phyloP scores from a whole-genome alignment of 768 basidiomycete species.

The Naganishia friedmannii region DNA sequence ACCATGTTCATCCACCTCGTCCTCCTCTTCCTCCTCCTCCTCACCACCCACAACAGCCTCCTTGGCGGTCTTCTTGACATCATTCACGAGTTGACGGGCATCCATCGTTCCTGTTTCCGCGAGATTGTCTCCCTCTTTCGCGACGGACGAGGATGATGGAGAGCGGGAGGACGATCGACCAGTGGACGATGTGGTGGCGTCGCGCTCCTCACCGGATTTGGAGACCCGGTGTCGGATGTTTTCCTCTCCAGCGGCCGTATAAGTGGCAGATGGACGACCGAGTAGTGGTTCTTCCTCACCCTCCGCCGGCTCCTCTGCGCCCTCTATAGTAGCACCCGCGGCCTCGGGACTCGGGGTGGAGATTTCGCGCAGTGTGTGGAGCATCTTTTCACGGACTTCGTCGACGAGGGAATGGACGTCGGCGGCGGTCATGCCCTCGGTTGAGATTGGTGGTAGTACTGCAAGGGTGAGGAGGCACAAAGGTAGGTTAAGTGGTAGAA shows the following conservation, averaged over 20 bases:
- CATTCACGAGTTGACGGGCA: conserved; percentile 3
- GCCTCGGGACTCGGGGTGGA: conserved; percentile 54
- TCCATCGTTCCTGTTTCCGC: conserved; percentile 26
- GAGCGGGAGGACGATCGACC: background rate
- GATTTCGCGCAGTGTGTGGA: conserved; percentile 71
- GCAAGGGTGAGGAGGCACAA: conserved; percentile 23
- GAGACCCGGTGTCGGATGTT: conserved; percentile 14
- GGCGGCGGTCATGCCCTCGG: conserved; percentile 64
- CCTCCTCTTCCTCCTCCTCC: conserved; percentile 35
- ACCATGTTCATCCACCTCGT: conserved; percentile 50
- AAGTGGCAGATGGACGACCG: background rate
- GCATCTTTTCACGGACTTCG: conserved; percentile 74
- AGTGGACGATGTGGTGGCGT: background rate
- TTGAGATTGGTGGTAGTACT: conserved; percentile 90
- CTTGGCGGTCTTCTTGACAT: conserved; percentile 5
- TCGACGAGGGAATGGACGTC: conserved; percentile 69
- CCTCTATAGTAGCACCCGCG: background rate
- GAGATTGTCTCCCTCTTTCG: background rate
- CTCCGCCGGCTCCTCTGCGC: background rate
- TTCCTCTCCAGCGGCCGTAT: background rate
- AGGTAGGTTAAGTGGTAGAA: background rate
- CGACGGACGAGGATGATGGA: background rate
- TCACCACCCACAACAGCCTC: background rate
- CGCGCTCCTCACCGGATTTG: background rate
- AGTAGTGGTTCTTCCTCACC: background rate